phyloP scores from a whole-genome alignment of 129 eudicot species.

The Escallonia rubra region DNA sequence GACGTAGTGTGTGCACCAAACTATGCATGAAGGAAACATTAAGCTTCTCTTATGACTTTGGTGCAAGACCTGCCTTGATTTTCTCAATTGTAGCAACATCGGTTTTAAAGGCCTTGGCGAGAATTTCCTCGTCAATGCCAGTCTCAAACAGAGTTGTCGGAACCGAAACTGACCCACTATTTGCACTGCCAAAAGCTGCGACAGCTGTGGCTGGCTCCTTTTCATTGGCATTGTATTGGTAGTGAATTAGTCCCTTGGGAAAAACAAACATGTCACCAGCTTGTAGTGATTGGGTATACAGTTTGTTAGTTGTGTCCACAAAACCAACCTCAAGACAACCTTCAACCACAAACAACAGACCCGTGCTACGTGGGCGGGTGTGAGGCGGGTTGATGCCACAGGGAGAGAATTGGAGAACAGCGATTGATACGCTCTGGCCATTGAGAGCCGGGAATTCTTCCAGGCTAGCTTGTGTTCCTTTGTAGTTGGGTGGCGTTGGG shows the following conservation, averaged over 20 bases:
- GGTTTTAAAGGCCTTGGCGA: conserved; percentile 23
- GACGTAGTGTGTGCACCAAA: too few species aligned
- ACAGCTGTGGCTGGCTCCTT: conserved; percentile 13
- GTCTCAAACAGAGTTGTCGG: conserved; percentile 16
- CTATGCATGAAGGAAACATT: too few species aligned
- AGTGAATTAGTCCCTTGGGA: conserved; percentile 29
- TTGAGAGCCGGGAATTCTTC: conserved; percentile 26
- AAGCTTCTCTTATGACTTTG: not conserved
- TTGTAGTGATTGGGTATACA: conserved; percentile 14
- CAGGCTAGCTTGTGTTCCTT: conserved; percentile 18
- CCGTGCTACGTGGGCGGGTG: conserved; percentile 23
- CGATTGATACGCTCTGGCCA: conserved; percentile 26
- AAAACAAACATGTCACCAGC: conserved; percentile 22
- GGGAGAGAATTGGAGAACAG: conserved; percentile 18
- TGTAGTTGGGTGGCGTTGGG: not conserved
- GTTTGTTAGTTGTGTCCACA: conserved; percentile 21
- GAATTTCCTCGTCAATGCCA: conserved; percentile 19
- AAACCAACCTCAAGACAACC: conserved; percentile 24
- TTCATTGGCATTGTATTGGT: conserved; percentile 19
- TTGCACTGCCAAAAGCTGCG: conserved; percentile 32
- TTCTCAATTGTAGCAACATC: conserved; percentile 30
- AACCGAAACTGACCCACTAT: conserved; percentile 23
- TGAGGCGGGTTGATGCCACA: conserved; percentile 19
- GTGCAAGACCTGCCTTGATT: conserved; percentile 21
- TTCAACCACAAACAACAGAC: conserved; percentile 3